Conservation (phyloP, 2,329 filamentous ascomycete genomes). For the Diaporthe eres region DNA sequence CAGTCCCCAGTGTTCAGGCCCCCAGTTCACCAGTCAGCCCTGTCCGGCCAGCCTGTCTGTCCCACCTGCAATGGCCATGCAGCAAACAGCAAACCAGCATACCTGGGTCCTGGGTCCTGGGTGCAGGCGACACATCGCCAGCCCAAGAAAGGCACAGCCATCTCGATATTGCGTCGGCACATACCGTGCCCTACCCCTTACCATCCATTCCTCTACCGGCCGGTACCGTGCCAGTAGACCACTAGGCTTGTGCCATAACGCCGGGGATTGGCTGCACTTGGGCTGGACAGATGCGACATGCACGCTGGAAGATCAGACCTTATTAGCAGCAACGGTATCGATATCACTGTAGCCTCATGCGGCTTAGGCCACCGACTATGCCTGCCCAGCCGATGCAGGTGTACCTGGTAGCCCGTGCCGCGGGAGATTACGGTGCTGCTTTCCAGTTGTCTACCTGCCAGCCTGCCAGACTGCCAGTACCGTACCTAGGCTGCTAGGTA, state of each 20-base stretch:
- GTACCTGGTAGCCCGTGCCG: not conserved
- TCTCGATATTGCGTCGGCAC: not conserved
- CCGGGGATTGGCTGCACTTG: conserved; percentile 9
- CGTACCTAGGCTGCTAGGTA: too few relatives aligned
- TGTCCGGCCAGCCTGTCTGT: conserved; percentile 21
- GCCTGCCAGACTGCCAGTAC: not conserved
- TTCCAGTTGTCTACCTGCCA: not conserved
- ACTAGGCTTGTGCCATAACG: not conserved
- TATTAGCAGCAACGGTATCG: conserved; percentile 14
- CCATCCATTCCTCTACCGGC: not conserved
- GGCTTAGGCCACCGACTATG: not conserved
- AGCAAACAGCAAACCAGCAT: not conserved
- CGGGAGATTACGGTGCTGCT: conserved; percentile 22
- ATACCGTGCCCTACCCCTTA: not conserved
- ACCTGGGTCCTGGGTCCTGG: not conserved
- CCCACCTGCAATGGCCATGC: conserved; percentile 28
- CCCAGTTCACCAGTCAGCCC: conserved; percentile 2
- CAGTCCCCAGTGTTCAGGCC: not conserved
- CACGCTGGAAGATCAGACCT: conserved; percentile 22
- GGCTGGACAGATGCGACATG: conserved; percentile 22
- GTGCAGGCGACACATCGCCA: not conserved
- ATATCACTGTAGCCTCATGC: conserved; percentile 9
- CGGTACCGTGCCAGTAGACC: not conserved
- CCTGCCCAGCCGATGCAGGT: not conserved
- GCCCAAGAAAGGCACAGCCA: not conserved